A percentile compares a stretch with the other conserved stretches of the same genome.
Evolutionary conservation across 768 basidiomycete species (phyloP).

Genomic region (Candolleomyces eurysporus): DNA sequence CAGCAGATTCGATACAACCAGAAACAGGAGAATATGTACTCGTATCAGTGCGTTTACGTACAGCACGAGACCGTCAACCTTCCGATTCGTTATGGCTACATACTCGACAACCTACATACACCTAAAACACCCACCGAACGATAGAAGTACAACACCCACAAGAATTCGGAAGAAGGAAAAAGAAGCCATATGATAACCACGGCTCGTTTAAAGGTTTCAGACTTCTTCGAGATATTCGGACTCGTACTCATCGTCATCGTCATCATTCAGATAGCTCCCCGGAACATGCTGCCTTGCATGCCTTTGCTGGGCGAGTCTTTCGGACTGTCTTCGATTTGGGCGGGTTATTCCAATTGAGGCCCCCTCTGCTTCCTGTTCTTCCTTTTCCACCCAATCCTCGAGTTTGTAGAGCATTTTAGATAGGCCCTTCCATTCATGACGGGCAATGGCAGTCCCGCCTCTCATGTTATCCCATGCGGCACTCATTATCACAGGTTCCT

Average conservation of each 20-base stretch:
- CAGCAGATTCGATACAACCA: too few species aligned
- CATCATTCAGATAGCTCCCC: slow-evolving; percentile 6
- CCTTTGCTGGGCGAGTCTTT: background rate
- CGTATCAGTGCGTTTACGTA: too few species aligned
- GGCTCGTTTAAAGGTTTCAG: background rate
- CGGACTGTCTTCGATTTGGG: slow-evolving; percentile 17
- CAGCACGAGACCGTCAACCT: too few species aligned
- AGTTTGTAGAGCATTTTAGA: slow-evolving; percentile 63
- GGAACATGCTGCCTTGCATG: background rate
- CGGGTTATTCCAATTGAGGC: slow-evolving; percentile 19
- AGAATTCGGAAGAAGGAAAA: background rate
- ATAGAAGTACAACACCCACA: slow-evolving; percentile 4
- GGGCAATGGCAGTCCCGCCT: slow-evolving; percentile 75
- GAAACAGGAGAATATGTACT: too few species aligned
- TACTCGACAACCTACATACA: background rate
- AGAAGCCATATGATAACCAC: background rate
- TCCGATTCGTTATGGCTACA: too few species aligned
- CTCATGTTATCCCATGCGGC: slow-evolving; percentile 78
- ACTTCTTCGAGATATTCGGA: slow-evolving; percentile 14
- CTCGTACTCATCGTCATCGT: slow-evolving; percentile 4
- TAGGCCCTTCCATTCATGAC: slow-evolving; percentile 96
- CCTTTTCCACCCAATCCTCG: slow-evolving; percentile 74
- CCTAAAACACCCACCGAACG: background rate
- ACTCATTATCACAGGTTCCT: slow-evolving; percentile 91
- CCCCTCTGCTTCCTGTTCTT: slow-evolving; percentile 21